Percentiles rank a stretch among this genome's conserved stretches.
Evolutionary conservation across 1,139 yeast genomes (phyloP).

Genomic region (Kodamaea anthophila): DNA sequence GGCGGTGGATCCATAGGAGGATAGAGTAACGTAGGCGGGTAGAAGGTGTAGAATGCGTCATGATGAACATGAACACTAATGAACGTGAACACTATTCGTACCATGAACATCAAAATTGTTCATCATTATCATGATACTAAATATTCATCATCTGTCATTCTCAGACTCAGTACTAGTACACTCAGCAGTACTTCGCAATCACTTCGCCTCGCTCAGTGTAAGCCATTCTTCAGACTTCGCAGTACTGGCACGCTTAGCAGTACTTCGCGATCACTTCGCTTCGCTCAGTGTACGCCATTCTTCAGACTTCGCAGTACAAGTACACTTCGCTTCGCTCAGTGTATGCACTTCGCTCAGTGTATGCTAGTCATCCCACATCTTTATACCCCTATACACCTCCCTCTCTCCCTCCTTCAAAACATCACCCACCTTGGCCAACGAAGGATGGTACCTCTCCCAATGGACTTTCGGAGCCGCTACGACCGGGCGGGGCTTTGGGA

Average conservation of each 20-base stretch:
- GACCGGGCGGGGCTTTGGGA: slow-evolving; percentile 33
- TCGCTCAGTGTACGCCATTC: not conserved
- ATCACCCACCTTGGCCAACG: slow-evolving; percentile 12
- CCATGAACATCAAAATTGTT: too few relatives aligned
- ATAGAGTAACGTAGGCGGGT: too few relatives aligned
- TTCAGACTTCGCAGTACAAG: slow-evolving; percentile 1
- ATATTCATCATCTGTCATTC: too few relatives aligned
- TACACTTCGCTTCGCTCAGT: not conserved
- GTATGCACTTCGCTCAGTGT: not conserved
- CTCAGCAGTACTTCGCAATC: too few relatives aligned
- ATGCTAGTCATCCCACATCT: slow-evolving; percentile 2
- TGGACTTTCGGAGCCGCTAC: slow-evolving; percentile 33
- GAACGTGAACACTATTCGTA: too few relatives aligned
- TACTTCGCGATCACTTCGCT: not conserved
- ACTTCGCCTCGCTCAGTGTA: not conserved
- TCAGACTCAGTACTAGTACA: too few relatives aligned
- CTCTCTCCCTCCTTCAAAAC: slow-evolving; percentile 6
- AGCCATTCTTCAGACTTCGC: slow-evolving; percentile 1
- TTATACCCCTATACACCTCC: slow-evolving; percentile 4
- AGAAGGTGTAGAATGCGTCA: too few relatives aligned
- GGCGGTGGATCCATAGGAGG: too few relatives aligned
- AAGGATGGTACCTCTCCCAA: slow-evolving; percentile 29
- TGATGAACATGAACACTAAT: too few relatives aligned
- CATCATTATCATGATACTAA: too few relatives aligned
- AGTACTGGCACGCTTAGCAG: too few relatives aligned